Evolutionary conservation across 306 rosid genomes (phyloP), one percentile per base, ranked within the genome.

Genomic region (Senna siamea): DNA sequence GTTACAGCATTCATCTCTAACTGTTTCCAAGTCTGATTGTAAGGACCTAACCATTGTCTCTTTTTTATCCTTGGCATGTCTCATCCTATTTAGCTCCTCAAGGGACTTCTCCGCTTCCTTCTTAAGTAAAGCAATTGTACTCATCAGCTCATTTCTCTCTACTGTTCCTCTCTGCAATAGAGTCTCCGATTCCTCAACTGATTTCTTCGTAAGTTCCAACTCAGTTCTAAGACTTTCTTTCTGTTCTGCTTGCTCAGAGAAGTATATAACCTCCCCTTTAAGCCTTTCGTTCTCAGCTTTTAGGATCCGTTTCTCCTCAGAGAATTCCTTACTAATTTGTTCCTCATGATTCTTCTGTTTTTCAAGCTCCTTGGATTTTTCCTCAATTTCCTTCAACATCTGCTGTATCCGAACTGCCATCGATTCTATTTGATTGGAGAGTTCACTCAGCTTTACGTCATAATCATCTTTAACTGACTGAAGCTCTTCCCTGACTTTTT

Each of bases 251-350:
- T 80, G 81, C 77, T 82, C 77, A 76, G 60, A 74, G 35, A 86
- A 81, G 80, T 48, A 34, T 4, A 34, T 72, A 66, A 81, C 90
- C 71, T 88, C 89, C 47, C 58, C 54, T 12, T 67, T 74, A 68
- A 89, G 94, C 74, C 83, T 88, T 80, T 71, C 87, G 56, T 84
- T 88, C 76, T 89, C 94, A 41, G 76, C 69, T 69, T 85, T 78
- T 59, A 86, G 89, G 59, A 70, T 74, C 40, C 9, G 66, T 14
- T 86, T 80, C 91, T 87, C 89, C 79, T 78, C 54, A n/a, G 88
- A 86, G 82, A 88, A 83, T 65, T 83, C 76, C 61, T 67, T 70
- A 75, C 65, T 66, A 38, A 82, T 80, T 78, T 89, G 89, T 69
- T 85, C 87, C 66, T 70, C 78, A 20, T 66, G 86, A 78, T 41